Percentiles rank a stretch among this genome's conserved stretches.
These are phyloP conservation scores for Kwoniella pini DNA, from an alignment of 768 basidiomycete species.

Conservation along the genomic window DNA sequence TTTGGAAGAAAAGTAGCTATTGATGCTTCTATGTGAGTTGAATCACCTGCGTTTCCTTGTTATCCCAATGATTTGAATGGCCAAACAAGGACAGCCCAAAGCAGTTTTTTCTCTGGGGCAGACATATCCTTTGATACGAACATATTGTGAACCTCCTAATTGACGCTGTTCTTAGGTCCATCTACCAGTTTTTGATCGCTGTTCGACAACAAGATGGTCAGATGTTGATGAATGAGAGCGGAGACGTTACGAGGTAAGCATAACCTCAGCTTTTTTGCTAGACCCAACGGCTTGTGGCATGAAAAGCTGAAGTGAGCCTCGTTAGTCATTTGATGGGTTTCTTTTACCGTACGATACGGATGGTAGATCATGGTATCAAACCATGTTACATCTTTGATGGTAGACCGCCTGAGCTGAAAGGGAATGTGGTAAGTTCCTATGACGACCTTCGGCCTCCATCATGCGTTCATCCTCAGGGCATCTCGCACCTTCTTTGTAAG, in stretches of 20 bases:
- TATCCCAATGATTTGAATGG: slow-evolving; percentile 13
- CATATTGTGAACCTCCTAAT: no score
- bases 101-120: no score
- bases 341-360: slow-evolving; percentile 95
- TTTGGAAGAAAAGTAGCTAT: slow-evolving; percentile 98
- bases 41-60: slow-evolving; percentile 14
- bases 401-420: slow-evolving; percentile 95
- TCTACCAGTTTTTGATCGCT: slow-evolving; percentile 86
- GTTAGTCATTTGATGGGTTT: slow-evolving; percentile 92
- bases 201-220: slow-evolving; percentile 96
- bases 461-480: no score
- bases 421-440: slow-evolving; percentile 92
- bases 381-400: slow-evolving; percentile 98
- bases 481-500: no score
- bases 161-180: slow-evolving; percentile 31
- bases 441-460: no score
- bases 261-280: not conserved
- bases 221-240: slow-evolving; percentile 93
- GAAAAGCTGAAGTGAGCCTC: not conserved
- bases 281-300: not conserved
- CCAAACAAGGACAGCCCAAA: no score
- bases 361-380: slow-evolving; percentile 98
- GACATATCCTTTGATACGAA: no score
- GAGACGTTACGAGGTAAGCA: slow-evolving; percentile 81
- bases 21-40: slow-evolving; percentile 66